Evolutionary conservation across 1,139 yeast genomes (phyloP).

Genomic region (Scheffersomyces lignicola): DNA sequence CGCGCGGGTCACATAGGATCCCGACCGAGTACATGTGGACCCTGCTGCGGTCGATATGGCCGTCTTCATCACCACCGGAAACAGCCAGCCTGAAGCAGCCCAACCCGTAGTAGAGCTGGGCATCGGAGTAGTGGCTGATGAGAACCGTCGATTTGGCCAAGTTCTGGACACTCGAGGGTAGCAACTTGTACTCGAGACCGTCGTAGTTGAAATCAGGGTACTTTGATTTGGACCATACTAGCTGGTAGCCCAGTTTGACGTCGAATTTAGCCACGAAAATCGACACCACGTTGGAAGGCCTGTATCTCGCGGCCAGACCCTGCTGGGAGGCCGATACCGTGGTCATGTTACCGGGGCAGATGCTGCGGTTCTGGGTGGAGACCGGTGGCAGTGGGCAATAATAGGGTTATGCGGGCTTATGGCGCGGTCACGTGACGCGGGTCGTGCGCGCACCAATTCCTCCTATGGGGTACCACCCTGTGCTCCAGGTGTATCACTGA

Average conservation of each 20-base stretch:
- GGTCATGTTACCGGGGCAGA: too few species aligned
- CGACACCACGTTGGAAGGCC: constrained; percentile 40
- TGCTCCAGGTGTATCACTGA: too few species aligned
- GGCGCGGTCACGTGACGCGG: too few species aligned
- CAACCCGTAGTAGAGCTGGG: constrained; percentile 37
- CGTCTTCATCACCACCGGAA: constrained; percentile 12
- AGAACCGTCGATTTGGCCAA: constrained; percentile 46
- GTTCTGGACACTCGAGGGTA: constrained; percentile 87
- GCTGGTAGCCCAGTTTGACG: constrained; percentile 58
- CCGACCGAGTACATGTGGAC: constrained; percentile 70
- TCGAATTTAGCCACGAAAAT: constrained; percentile 66
- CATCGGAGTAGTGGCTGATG: constrained; percentile 29
- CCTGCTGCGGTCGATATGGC: constrained; percentile 40
- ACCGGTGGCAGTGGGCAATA: too few species aligned
- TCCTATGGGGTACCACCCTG: too few species aligned
- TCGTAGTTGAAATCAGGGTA: constrained; percentile 22
- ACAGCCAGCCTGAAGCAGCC: constrained; percentile 34
- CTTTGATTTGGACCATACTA: constrained; percentile 51
- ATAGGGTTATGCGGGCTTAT: too few species aligned
- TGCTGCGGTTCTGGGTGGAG: too few species aligned
- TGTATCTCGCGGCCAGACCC: too few species aligned
- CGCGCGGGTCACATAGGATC: constrained; percentile 49
- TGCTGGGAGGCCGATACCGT: too few species aligned
- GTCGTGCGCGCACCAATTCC: too few species aligned
- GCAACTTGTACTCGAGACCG: constrained; percentile 66